Evolutionary conservation across 2,329 filamentous ascomycete genomes (phyloP).

Genomic region (Aureobasidium sp.): DNA sequence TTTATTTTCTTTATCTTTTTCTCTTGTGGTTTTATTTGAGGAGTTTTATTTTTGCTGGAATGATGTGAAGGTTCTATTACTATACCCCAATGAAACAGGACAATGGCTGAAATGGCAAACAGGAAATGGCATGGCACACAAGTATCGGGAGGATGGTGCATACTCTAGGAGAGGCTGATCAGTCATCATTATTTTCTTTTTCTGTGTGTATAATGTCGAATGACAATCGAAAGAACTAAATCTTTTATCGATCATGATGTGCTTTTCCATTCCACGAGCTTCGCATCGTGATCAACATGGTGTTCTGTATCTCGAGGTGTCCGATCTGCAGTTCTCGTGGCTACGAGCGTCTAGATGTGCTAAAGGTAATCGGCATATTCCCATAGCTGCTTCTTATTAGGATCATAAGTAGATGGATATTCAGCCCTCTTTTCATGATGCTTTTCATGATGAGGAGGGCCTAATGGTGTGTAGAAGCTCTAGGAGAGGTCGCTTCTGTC

Average conservation of each 20-base stretch:
- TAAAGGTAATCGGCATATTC: too few relatives aligned
- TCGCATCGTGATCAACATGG: too few relatives aligned
- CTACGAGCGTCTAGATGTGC: too few relatives aligned
- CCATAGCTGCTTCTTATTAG: too few relatives aligned
- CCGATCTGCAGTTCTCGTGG: too few relatives aligned
- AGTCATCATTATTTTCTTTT: neutral
- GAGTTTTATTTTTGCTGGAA: neutral
- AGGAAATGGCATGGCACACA: neutral
- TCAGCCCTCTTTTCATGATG: too few relatives aligned
- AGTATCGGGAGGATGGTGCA: neutral
- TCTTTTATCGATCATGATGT: neutral
- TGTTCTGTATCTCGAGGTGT: too few relatives aligned
- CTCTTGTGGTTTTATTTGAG: neutral
- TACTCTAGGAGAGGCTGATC: neutral
- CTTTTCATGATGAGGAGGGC: too few relatives aligned
- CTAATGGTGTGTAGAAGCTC: too few relatives aligned
- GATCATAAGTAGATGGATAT: too few relatives aligned
- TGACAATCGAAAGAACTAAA: neutral
- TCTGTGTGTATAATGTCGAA: slow-evolving; percentile 7
- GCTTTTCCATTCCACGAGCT: too few relatives aligned
- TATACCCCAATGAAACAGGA: neutral
- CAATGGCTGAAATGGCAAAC: neutral
- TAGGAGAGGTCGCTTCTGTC: too few relatives aligned
- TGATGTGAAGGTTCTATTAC: neutral
- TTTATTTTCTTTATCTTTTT: neutral